phyloP scores from a whole-genome alignment of 2,329 filamentous ascomycete species.

The Penicillium sp. region DNA sequence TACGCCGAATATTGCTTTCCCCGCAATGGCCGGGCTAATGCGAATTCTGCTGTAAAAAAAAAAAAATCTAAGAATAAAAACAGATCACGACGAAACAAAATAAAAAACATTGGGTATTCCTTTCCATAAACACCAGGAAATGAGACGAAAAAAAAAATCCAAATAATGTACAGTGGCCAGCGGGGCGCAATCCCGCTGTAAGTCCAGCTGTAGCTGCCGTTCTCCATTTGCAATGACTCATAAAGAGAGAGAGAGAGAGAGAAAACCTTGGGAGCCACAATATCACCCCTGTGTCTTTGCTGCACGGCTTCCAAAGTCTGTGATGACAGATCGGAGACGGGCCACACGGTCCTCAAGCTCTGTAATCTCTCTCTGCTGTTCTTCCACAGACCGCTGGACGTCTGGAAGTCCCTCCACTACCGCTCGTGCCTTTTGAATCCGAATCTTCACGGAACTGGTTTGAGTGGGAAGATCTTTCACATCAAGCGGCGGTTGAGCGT shows the following conservation, averaged over 20 bases:
- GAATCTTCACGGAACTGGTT: constrained; percentile 76
- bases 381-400: constrained; percentile 43
- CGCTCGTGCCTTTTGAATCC: constrained; percentile 73
- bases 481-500: constrained; percentile 51
- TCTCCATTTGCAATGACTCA: not conserved
- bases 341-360: constrained; percentile 43
- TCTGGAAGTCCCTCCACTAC: constrained; percentile 47
- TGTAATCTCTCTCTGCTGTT: constrained; percentile 47
- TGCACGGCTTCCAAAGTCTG: constrained; percentile 42
- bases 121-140: constrained; percentile 15
- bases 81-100: not conserved
- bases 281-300: not conserved
- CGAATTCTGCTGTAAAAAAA: not conserved
- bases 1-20: not conserved
- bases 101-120: constrained; percentile 17
- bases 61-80: constrained; percentile 3
- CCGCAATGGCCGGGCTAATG: not conserved
- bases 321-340: constrained; percentile 41
- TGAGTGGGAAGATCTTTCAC: constrained; percentile 78
- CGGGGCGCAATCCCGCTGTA: not conserved
- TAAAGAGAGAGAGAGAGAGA: not conserved
- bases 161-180: too few species aligned
- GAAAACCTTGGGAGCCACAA: constrained; percentile 2
- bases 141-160: not conserved
- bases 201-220: not conserved